Base-by-base conservation (phyloP, 257 asterid species). In the Cinchona pubescens region DNA sequence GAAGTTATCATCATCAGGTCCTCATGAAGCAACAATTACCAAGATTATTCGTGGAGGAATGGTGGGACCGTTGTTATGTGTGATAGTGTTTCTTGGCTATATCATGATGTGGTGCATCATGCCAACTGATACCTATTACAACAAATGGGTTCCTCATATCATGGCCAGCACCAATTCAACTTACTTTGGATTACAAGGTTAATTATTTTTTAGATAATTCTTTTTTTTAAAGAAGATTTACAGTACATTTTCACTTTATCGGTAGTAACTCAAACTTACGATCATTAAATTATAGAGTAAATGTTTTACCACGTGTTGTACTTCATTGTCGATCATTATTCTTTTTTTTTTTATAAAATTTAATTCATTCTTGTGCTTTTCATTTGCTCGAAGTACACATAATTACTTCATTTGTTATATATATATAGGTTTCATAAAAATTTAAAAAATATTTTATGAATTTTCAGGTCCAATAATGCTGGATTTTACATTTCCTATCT, bases 101-200 rank as follows among this genome's bases (percentile, higher is more conserved):
- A 80, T 94, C 68, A 94, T 94, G 97, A 92, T 94, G 97, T 94
- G 99, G 99, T 86, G 92, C 35, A 86, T 94, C 40, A 90, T 94
- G 97, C 97, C 97, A 19, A 94, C 97, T n/a, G 96, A 87, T 85
- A 91, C 96, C 2, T 94, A 92, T 69, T 92, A 94, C 85, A 85
- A 80, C 25, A 78, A 87, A 77, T 94, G 99, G 99, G 79, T 88
- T 69, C 93, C 91, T 53, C 93, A 86, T 19, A 85, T 94, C 73
- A 80, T 90, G 80, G 86, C 93, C 67, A 77, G 74, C 72, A 89
- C 96, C 63, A 86, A 85, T 58, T 92, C 99, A 19, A 92, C 92
- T 60, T 94, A 86, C 90, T 94, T 92, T 77, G 99, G 92, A 62
- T 81, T 90, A 40, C 97, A 92, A 94, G 99, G 99, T 92, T 42